Evolutionary conservation across 768 basidiomycete species (phyloP), one percentile per base, ranked within the genome.

Genomic region (Boletus sensibilis): DNA sequence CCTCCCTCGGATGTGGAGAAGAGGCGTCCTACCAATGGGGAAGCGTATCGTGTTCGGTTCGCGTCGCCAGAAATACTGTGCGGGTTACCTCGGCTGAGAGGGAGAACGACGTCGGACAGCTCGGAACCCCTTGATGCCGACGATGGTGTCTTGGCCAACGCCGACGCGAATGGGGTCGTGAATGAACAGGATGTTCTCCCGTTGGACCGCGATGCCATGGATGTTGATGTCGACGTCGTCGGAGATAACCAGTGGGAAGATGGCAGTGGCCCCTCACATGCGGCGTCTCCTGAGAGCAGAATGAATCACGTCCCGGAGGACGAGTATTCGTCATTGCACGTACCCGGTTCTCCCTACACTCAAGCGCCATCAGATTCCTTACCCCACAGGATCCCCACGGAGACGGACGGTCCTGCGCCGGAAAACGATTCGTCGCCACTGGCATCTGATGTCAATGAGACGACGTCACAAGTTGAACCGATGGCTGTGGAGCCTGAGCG

Each of bases 21-120:
- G 54, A 56, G 29, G 40, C 56, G 40, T 4, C n/a, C 53, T 18
- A 9, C 37, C 11, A 57, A 50, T 31, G 69, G 56, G 23, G 68
- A 69, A 37, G 16, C 33, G 3, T 34, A 64, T 48, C 65, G 56
- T 1, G 73, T 72, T 45, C 60, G 71, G 31, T 73, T 72, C 33
- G 64, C 63, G 4, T 72, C 73, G 3, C 73, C 73, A 4, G 73
- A 74, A 43, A 44, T 69, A 40, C 38, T 68, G 40, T 29, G 27
- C 31, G 63, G 51, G 6, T 38, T 60, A 8, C 58, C 66, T 18
- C 40, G 55, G 31, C 6, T 70, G 47, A 52, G 11, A 11, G 61
- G 43, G 10, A 56, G 50, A 25, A n/a, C 34, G 5, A n/a, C 42
- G 0, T 14, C 20, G n/a, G 53, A 59, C 20, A 31, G 37, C 20